These are phyloP conservation scores for Leonotis leonurus DNA, from an alignment of 257 asterid species.

Conservation along the genomic window DNA sequence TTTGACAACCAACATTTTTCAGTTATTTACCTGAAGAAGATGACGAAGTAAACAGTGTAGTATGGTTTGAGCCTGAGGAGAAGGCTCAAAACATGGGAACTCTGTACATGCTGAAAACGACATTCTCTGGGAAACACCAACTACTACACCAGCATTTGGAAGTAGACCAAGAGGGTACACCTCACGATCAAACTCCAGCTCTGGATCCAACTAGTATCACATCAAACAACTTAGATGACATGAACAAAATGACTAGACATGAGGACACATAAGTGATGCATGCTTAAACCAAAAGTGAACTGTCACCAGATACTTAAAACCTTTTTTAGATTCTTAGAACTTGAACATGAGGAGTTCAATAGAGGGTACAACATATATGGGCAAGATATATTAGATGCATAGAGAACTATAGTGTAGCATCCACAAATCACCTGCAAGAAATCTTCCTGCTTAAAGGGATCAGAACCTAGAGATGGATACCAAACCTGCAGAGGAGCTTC, in stretches of 20 bases:
- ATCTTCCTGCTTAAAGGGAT: slow-evolving; percentile 94
- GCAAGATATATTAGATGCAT: slow-evolving; percentile 6
- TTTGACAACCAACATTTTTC: slow-evolving; percentile 4
- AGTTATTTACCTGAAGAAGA: slow-evolving; percentile 83
- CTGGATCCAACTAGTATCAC: slow-evolving; percentile 86
- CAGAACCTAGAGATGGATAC: slow-evolving; percentile 96
- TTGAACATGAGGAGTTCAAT: slow-evolving; percentile 3
- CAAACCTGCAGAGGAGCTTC: slow-evolving; percentile 80
- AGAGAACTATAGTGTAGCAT: slow-evolving; percentile 6
- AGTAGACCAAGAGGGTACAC: slow-evolving; percentile 98
- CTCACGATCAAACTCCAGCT: slow-evolving; percentile 98
- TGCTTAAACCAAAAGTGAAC: not conserved
- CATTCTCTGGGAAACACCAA: slow-evolving; percentile 98
- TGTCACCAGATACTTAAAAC: not conserved
- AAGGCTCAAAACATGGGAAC: slow-evolving; percentile 98
- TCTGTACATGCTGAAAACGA: slow-evolving; percentile 96
- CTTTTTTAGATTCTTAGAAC: slow-evolving; percentile 8
- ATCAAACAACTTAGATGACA: slow-evolving; percentile 23
- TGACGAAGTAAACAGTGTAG: slow-evolving; percentile 95
- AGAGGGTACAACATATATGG: not conserved
- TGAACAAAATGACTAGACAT: slow-evolving; percentile 16
- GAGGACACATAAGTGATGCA: not conserved
- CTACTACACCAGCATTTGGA: slow-evolving; percentile 96
- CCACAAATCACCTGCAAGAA: slow-evolving; percentile 72
- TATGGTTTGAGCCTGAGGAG: slow-evolving; percentile 98